phyloP scores from a whole-genome alignment of 257 asterid genomes.

The Solanum clarkiae region DNA sequence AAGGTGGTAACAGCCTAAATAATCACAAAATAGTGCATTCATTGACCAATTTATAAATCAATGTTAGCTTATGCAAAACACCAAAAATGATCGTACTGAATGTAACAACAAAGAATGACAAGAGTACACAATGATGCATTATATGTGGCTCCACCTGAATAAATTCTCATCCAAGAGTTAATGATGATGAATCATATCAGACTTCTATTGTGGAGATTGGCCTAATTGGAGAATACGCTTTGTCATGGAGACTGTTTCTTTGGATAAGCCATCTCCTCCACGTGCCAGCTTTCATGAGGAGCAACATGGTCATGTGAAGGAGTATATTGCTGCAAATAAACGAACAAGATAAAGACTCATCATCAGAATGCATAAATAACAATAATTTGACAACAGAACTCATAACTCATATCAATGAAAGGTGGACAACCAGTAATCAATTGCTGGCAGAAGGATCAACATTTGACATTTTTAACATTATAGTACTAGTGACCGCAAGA shows the following conservation, averaged over 20 bases:
- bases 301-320: slow-evolving; percentile 65
- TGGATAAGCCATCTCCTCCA: slow-evolving; percentile 58
- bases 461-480: not conserved
- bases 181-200: slow-evolving; percentile 23
- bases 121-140: slow-evolving; percentile 9
- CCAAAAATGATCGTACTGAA: slow-evolving; percentile 1
- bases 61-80: slow-evolving; percentile 7
- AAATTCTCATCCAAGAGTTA: slow-evolving; percentile 14
- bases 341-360: not conserved
- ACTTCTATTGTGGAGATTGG: slow-evolving; percentile 16
- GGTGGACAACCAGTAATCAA: not conserved
- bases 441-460: not conserved
- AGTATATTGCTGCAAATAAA: slow-evolving; percentile 41
- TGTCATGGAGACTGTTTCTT: slow-evolving; percentile 23
- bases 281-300: slow-evolving; percentile 93
- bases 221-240: slow-evolving; percentile 31
- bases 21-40: slow-evolving; percentile 2
- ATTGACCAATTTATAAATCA: slow-evolving; percentile 6
- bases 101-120: slow-evolving; percentile 24
- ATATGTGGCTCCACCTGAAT: slow-evolving; percentile 17
- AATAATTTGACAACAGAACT: not conserved
- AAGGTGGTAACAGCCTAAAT: not conserved
- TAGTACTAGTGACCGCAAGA: not conserved
- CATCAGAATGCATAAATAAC: not conserved
- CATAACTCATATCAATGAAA: not conserved